A percentile compares a stretch with the other conserved stretches of the same genome.
phyloP scores from a whole-genome alignment of 1,284 basidiomycete species.

The Tausonia pullulans region DNA sequence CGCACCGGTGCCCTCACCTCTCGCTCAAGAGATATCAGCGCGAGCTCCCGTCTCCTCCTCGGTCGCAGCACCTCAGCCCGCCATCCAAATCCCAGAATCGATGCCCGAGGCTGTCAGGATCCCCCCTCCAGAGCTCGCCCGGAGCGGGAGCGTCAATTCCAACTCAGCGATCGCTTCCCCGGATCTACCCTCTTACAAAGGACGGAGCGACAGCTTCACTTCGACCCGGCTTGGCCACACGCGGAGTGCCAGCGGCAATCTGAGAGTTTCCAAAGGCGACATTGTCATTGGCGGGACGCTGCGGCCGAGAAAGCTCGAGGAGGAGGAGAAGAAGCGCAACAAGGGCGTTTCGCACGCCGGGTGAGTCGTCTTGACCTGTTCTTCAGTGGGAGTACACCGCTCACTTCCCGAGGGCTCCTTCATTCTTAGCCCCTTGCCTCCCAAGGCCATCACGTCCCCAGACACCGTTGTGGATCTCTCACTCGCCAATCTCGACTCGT shows the following conservation, averaged over 20 bases:
- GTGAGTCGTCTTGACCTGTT: background rate
- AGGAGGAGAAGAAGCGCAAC: background rate
- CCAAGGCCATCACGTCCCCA: conserved; percentile 44
- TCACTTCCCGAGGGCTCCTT: background rate
- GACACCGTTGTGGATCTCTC: conserved; percentile 66
- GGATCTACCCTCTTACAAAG: background rate
- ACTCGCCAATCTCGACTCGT: conserved; percentile 63
- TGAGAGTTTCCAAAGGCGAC: background rate
- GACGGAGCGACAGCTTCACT: background rate
- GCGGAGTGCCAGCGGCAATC: background rate
- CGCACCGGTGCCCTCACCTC: background rate
- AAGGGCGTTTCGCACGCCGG: background rate
- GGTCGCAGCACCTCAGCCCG: background rate
- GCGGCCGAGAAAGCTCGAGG: background rate
- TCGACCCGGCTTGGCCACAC: conserved; percentile 1
- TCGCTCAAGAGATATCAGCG: background rate
- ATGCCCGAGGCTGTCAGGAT: background rate
- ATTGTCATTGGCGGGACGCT: background rate
- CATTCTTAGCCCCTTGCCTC: background rate
- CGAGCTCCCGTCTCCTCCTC: background rate
- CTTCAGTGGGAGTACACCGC: background rate
- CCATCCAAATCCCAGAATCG: background rate
- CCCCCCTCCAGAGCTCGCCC: background rate
- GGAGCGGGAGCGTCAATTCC: background rate
- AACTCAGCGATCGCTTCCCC: background rate